These are phyloP conservation scores for Naganishia vaughanmartiniae DNA, from an alignment of 768 basidiomycete species.

Conservation along the genomic window DNA sequence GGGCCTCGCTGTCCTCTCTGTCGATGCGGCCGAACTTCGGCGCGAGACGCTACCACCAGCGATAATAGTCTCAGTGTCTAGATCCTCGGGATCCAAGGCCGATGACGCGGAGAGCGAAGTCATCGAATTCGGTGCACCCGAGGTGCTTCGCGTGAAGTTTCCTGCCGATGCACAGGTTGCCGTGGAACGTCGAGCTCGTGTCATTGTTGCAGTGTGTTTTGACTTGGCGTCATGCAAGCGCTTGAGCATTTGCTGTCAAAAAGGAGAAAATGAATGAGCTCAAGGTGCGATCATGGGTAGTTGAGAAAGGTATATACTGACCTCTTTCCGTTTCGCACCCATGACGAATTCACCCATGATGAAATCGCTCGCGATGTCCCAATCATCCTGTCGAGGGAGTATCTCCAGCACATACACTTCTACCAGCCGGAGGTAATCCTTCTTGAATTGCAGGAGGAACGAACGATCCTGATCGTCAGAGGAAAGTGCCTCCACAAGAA, in stretches of 20 bases:
- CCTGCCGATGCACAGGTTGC: no score
- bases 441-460: slow-evolving; percentile 15
- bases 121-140: slow-evolving; percentile 4
- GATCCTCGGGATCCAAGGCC: slow-evolving; percentile 7
- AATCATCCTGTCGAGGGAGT: slow-evolving; percentile 26
- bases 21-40: slow-evolving; percentile 5
- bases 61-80: slow-evolving; percentile 8
- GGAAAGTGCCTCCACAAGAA: slow-evolving; percentile 4
- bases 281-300: no score
- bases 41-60: slow-evolving; percentile 3
- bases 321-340: slow-evolving; percentile 27
- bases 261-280: background rate
- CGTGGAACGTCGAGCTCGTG: slow-evolving; percentile 10
- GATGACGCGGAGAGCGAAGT: slow-evolving; percentile 3
- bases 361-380: slow-evolving; percentile 31
- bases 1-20: slow-evolving; percentile 11
- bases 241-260: slow-evolving; percentile 14
- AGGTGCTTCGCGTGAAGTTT: background rate
- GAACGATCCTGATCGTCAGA: slow-evolving; percentile 18
- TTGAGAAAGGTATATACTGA: background rate
- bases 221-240: slow-evolving; percentile 10
- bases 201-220: slow-evolving; percentile 10
- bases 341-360: slow-evolving; percentile 20
- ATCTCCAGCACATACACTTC: slow-evolving; percentile 28
- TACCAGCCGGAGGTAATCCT: slow-evolving; percentile 20